Evolutionary conservation across 2,329 filamentous ascomycete species (phyloP), one percentile per base, ranked within the genome.

Genomic region (Ramularia endophylla): DNA sequence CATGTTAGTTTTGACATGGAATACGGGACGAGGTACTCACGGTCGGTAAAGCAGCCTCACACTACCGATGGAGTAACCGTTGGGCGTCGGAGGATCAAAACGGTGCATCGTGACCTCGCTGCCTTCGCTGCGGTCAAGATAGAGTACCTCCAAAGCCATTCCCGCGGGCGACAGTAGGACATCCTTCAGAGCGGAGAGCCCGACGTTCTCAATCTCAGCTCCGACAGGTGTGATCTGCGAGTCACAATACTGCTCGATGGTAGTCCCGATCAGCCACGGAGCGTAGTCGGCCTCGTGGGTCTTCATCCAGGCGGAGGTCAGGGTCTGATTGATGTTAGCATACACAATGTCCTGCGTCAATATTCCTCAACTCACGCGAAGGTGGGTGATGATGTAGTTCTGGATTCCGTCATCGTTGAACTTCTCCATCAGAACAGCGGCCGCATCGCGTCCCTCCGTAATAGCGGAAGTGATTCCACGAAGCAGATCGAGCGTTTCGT

Each of bases 161-260:
- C 81, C 80, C 36, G 82, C 81, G 6, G 84, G 85, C 58, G 86
- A 83, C 48, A 97, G 77, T 3, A 97, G 73, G 18, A 87, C 77
- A 49, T 90, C 81, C 47, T 83, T 78, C 36, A 97, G 71, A 2
- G 87, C 78, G 45, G 79, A 79, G 48, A 97, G 74, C 31, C 87
- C 86, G n/a, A 95, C 70, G 55, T 95, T 81, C 54, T 98, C 92
- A 48, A 97, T 94, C 67, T 97, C 90, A 37, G 81, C 79, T 52
- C 82, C 77, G 12, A 82, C 74, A 0, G 84, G 78, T 60, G 94
- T 83, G 49, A 97, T 80, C 45, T 75, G 76, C 11, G 75, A 73
- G 28, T 73, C 64, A 60, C 84, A 87, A 64, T 92, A 90, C 17
- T 79, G 71, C 11, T 79, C 74, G 27, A 92, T 69, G 2, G 72